Base-by-base conservation (phyloP, 441 rosid genomes). In the Theobroma grandiflorum region DNA sequence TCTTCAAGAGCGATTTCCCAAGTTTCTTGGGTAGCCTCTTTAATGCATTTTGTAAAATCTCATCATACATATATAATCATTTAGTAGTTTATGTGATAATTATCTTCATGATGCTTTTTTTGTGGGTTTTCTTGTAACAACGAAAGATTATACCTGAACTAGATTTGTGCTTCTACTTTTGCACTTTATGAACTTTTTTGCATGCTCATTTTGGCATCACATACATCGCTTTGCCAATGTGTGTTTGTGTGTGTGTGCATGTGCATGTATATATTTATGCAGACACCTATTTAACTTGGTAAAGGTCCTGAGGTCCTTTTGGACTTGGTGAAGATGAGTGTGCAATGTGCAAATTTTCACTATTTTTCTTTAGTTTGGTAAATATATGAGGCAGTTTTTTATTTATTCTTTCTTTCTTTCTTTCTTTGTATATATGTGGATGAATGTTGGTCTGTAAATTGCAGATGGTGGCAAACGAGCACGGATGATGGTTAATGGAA, bases 391-490 rank as follows among this genome's bases (percentile, higher is more conserved):
- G 12, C 18, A 3, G 83, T 22, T 81, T 47, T 78, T 52, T 35
- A 55, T 52, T 72, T 14, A 16, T 35, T 71, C 16, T 31, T 66
- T 76, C 55, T 82, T 33, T 69, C 43, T 42, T 49, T 80, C 53
- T 72, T 52, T 47, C 55, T 47, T 78, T 38, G 68, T 77, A 77
- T 66, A 55, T 74, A 61, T 80, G 43, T 74, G 20, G 66, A 77
- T 65, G 53, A 79, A 72, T 67, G 49, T 78, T 83, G 84, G 88
- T 65, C 52, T 73, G 37, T 14, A 20, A 69, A 95, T 91, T 82
- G 80, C 81, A 76, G 94, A 86, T 85, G 86, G 86, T 82, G 87
- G 91, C 52, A 95, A 97, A 90, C 92, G 98, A 91, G 91, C 92
- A 43, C 89, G 98, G 69, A 75, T 91, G 82, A 89, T 84, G 87